These are phyloP conservation scores for Noccaea caerulescens DNA, from an alignment of 345 rosid genomes.

Conservation along the genomic window DNA sequence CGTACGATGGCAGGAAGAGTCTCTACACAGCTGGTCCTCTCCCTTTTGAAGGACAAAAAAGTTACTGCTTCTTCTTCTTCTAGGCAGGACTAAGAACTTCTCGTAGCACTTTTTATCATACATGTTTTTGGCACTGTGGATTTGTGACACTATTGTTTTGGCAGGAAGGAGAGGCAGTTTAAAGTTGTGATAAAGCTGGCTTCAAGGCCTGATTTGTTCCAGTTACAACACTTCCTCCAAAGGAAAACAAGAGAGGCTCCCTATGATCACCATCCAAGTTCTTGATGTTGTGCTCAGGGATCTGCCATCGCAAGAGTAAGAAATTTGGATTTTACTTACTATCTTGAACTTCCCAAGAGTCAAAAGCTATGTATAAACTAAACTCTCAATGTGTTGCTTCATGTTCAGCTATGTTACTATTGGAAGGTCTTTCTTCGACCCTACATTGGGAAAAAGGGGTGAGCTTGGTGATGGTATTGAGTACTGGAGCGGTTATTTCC, in stretches of 20 bases:
- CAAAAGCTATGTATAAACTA: not conserved
- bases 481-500: constrained; percentile 75
- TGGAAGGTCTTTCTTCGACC: constrained; percentile 67
- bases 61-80: constrained; percentile 29
- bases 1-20: constrained; percentile 17
- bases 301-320: constrained; percentile 49
- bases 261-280: too few relatives aligned
- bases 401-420: constrained; percentile 52
- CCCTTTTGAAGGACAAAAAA: constrained; percentile 54
- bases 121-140: not conserved
- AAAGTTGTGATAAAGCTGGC: constrained; percentile 40
- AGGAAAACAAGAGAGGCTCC: not conserved
- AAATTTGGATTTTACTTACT: not conserved
- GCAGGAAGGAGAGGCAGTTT: constrained; percentile 61
- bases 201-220: not conserved
- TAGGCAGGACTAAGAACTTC: not conserved
- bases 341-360: not conserved
- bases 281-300: constrained; percentile 65
- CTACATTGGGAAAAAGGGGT: constrained; percentile 44
- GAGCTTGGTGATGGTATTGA: constrained; percentile 64
- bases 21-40: constrained; percentile 48
- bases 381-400: not conserved
- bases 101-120: too few relatives aligned
- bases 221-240: constrained; percentile 51
- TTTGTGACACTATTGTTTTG: not conserved